A percentile compares a stretch with the other conserved stretches of the same genome.
Evolutionary conservation across 140 eudicot genomes (phyloP).

Genomic region (Anethum foeniculum): DNA sequence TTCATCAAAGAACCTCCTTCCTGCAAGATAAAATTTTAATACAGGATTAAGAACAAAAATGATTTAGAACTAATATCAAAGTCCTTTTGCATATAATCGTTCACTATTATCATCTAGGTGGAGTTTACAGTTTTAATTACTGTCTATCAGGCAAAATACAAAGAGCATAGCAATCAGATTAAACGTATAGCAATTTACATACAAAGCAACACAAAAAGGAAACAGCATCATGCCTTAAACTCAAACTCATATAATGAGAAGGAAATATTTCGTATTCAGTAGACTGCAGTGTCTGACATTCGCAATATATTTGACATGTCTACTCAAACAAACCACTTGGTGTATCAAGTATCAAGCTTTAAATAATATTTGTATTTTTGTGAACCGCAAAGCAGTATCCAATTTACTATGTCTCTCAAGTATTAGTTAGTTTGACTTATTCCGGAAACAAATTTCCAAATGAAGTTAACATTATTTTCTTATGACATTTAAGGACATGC

Average conservation of each 20-base stretch:
- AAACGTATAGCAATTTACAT: not conserved
- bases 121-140: not conserved
- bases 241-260: not conserved
- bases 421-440: not conserved
- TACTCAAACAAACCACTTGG: not conserved
- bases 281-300: not conserved
- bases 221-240: not conserved
- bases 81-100: not conserved
- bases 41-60: not conserved
- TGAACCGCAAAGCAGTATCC: not conserved
- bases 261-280: not conserved
- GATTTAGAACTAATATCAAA: not conserved
- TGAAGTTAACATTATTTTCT: constrained; percentile 1
- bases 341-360: not conserved
- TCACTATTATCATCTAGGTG: not conserved
- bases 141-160: not conserved
- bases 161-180: not conserved
- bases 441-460: not conserved
- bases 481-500: not conserved
- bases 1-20: constrained; percentile 85
- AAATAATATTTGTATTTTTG: not conserved
- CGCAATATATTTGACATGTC: not conserved
- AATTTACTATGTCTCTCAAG: not conserved
- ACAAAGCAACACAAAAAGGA: not conserved
- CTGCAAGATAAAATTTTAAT: constrained; percentile 31